Evolutionary conservation across 345 rosid genomes (phyloP).

Genomic region (Eucalyptus cloeziana): DNA sequence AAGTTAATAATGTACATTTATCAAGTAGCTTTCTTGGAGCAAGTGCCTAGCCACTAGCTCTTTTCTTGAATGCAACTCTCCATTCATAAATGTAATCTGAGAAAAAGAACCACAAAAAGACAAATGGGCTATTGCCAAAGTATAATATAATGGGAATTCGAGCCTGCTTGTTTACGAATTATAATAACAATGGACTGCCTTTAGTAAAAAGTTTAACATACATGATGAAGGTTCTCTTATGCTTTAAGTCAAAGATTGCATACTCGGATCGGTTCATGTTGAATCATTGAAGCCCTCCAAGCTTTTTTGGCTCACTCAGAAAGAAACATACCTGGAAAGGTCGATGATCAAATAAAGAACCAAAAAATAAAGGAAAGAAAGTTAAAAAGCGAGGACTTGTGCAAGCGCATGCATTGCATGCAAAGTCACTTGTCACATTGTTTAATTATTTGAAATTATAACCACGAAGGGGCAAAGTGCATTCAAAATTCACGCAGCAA

Average conservation of each 20-base stretch:
- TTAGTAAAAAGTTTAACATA: background rate
- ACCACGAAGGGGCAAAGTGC: background rate
- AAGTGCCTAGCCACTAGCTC: background rate
- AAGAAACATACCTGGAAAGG: background rate
- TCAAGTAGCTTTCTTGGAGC: background rate
- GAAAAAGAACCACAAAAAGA: background rate
- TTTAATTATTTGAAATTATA: background rate
- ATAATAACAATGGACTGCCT: background rate
- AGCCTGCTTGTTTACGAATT: background rate
- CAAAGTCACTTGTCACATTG: background rate
- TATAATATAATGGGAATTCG: background rate
- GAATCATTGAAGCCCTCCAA: background rate
- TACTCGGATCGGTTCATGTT: background rate
- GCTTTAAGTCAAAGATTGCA: background rate
- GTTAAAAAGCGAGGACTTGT: background rate
- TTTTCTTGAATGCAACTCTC: background rate
- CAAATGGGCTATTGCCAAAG: background rate
- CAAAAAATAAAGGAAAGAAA: background rate
- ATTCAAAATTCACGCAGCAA: background rate
- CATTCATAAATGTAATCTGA: background rate
- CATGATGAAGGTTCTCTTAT: background rate
- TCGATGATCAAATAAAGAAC: background rate
- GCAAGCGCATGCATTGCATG: background rate
- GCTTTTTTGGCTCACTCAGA: background rate
- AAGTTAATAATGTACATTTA: background rate